A percentile compares a stretch with the other conserved stretches of the same genome.
Conservation (phyloP, 2,329 filamentous ascomycete genomes). For the Talaromyces sp. region DNA sequence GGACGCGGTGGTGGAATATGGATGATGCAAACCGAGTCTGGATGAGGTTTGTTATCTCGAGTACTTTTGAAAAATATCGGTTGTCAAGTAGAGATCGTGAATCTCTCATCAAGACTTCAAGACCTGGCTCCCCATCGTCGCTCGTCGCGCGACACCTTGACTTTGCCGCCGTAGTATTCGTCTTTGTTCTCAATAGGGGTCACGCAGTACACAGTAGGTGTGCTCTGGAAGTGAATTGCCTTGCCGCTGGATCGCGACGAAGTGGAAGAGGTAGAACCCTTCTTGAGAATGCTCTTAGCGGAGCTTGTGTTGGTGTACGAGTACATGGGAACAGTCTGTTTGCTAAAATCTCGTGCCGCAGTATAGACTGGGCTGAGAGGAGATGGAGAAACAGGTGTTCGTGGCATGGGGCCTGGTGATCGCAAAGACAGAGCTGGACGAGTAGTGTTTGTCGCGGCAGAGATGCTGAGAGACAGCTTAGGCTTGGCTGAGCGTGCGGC, state of each 20-base stretch:
- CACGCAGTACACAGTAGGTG: slow-evolving; percentile 46
- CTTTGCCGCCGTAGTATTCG: slow-evolving; percentile 49
- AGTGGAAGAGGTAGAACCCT: slow-evolving; percentile 26
- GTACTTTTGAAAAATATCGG: neutral
- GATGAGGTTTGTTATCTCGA: neutral
- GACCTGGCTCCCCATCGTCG: slow-evolving; percentile 38
- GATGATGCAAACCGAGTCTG: slow-evolving; percentile 9
- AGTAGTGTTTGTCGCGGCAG: slow-evolving; percentile 33
- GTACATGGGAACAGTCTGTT: slow-evolving; percentile 37
- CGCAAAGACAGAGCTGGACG: slow-evolving; percentile 42
- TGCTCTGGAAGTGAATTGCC: slow-evolving; percentile 43
- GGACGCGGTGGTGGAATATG: slow-evolving; percentile 13
- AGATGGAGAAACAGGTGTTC: slow-evolving; percentile 45
- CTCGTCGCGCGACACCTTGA: slow-evolving; percentile 46
- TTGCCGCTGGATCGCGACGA: slow-evolving; percentile 27
- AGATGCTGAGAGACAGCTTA: slow-evolving; percentile 48
- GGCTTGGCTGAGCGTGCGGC: slow-evolving; percentile 42
- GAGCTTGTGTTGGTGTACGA: slow-evolving; percentile 44
- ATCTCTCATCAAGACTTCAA: neutral
- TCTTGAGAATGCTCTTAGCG: slow-evolving; percentile 50
- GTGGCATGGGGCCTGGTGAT: slow-evolving; percentile 40
- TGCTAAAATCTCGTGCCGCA: slow-evolving; percentile 32
- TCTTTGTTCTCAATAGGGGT: slow-evolving; percentile 49
- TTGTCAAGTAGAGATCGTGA: neutral
- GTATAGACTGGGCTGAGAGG: slow-evolving; percentile 40